Evolutionary conservation across 306 rosid species (phyloP).

Genomic region (Citrullus colocynthis): DNA sequence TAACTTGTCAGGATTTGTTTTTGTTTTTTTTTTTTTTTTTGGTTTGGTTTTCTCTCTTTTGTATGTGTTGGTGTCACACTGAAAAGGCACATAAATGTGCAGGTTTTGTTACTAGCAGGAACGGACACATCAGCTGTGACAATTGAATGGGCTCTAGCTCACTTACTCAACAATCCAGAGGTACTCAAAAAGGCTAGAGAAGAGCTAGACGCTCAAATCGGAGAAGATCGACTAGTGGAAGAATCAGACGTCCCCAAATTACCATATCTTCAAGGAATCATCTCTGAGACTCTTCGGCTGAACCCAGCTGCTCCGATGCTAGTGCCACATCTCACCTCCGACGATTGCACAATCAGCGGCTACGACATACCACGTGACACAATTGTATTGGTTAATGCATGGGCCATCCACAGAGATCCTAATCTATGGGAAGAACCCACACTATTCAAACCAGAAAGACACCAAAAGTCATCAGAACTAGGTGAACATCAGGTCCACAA

Average conservation of each 20-base stretch:
- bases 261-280: conserved; percentile 19
- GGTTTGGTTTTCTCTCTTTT: background rate
- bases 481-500: background rate
- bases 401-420: conserved; percentile 33
- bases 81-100: background rate
- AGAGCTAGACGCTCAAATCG: conserved; percentile 12
- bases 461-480: background rate
- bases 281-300: conserved; percentile 21
- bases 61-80: background rate
- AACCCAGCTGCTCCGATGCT: conserved; percentile 22
- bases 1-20: background rate
- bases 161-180: conserved; percentile 17
- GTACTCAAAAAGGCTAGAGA: conserved; percentile 14
- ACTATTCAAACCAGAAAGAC: conserved; percentile 20
- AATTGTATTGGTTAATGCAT: conserved; percentile 19
- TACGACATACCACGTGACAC: conserved; percentile 19
- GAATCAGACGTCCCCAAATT: conserved; percentile 18
- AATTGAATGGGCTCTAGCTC: conserved; percentile 20
- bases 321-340: conserved; percentile 16
- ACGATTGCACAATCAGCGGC: conserved; percentile 7
- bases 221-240: conserved; percentile 12
- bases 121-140: conserved; percentile 20
- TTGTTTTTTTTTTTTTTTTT: no score
- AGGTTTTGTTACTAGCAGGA: conserved; percentile 18
- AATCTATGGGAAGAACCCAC: conserved; percentile 16